Evolutionary conservation across 768 basidiomycete genomes (phyloP).

Genomic region (Lentinula boryana): DNA sequence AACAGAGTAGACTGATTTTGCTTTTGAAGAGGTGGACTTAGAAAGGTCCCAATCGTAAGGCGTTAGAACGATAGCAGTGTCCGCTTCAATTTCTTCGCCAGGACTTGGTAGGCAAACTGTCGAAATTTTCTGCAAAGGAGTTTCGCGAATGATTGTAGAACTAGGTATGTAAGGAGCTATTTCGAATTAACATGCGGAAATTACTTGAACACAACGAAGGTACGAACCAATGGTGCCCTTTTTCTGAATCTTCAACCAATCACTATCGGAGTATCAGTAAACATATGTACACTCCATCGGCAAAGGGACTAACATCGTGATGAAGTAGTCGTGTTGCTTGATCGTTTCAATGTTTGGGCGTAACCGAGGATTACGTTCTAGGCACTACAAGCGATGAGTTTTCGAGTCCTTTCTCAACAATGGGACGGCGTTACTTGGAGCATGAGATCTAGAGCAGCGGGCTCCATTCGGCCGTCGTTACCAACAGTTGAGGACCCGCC

Average conservation of each 20-base stretch:
- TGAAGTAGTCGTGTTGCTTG: slow-evolving; percentile 44
- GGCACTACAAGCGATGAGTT: slow-evolving; percentile 31
- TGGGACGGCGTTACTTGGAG: slow-evolving; percentile 26
- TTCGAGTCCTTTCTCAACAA: not conserved
- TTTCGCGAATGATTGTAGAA: not conserved
- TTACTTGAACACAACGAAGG: not conserved
- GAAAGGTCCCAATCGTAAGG: not conserved
- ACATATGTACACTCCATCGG: not conserved
- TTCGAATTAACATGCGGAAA: not conserved
- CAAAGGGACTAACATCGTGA: slow-evolving; percentile 32
- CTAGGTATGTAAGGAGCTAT: slow-evolving; percentile 3
- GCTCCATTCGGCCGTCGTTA: not conserved
- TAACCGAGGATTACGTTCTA: slow-evolving; percentile 48
- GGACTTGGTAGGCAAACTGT: not conserved
- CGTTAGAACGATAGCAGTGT: not conserved
- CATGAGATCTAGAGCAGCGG: slow-evolving; percentile 28
- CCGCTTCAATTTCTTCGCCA: not conserved
- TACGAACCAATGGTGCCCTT: not conserved
- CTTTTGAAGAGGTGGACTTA: not conserved
- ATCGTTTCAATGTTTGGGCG: slow-evolving; percentile 35
- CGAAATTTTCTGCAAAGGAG: not conserved
- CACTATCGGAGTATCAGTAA: not conserved
- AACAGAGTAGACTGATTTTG: not conserved
- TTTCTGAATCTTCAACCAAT: not conserved
- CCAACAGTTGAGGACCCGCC: not conserved